Base-by-base conservation (phyloP, 2,329 filamentous ascomycete genomes). In the Ophiostoma piceae region DNA sequence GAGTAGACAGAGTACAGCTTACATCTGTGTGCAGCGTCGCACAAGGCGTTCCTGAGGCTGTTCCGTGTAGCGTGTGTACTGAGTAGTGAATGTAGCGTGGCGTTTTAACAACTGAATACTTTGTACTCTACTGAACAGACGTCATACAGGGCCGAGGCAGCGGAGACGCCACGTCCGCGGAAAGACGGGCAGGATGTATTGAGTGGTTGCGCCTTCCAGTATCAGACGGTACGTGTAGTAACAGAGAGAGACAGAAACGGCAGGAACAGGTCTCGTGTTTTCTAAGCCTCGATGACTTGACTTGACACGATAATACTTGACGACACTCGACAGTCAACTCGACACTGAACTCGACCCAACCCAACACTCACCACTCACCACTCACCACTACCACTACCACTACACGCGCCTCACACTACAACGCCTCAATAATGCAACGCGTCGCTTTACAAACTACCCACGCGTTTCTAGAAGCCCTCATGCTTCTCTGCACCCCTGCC, bases 401-500 rank as follows among this genome's bases (percentile, higher is more conserved):
- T 35, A 35, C 32, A 35, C 8, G 8, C 35, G 8, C 35, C 8
- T 6, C 35, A 35, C 35, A 35, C 35, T 35, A 35, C 35, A 35
- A 35, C 35, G 4, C 4, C 35, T 35, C 35, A 35, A 5, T 5
- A 35, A 35, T 35, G 35, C 35, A 8, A 35, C 35, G 35, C 35
- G 35, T 35, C 35, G 35, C 35, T 35, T 29, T 29, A 29, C 26
- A 29, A 29, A 29, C 26, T 35, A 35, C 35, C 35, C 35, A 35
- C 22, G 37, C 39, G 35, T 43, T 66, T 66, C 65, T 66, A 66
- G 65, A 66, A 66, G 65, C 65, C 22, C 65, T 16, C 5, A 19
- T 14, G 35, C 65, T 47, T 66, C 65, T 66, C 65, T 66, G 37
- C 65, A 66, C 65, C 65, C 65, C 65, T 66, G 65, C 39, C 19